Base-by-base conservation (phyloP, 805 yeast species). In the Yarrowia sp. region DNA sequence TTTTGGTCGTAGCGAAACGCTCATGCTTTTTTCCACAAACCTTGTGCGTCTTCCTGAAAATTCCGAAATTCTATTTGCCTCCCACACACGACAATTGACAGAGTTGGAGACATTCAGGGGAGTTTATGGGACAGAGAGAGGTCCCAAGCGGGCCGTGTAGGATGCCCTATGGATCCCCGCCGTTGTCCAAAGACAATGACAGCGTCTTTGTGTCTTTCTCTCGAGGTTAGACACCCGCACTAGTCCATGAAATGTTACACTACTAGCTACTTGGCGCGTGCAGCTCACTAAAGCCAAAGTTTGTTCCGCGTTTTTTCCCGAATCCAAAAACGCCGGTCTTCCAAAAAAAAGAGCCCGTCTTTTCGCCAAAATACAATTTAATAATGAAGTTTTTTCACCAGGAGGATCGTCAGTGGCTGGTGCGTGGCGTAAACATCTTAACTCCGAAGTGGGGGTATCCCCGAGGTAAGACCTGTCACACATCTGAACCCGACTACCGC, bases 1-100 rank as follows among this genome's bases (percentile, higher is more conserved):
- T 22, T 22, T 36, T 51, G 38, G 55, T 14, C 31, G 43, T 51
- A 51, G 43, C 58, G 58, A 51, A 51, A 36, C 58, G 58, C 28
- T 51, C 35, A 36, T 51, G 58, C 58, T 51, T 36, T 22, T 33
- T 11, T 1, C 7, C 31, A 8, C 13, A 17, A 36, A 31, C 41
- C n/a, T 18, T 15, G 13, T 15, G 17, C 10, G 22, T 32, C 43
- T 36, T 51, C 58, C 58, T 51, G 7, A 51, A 51, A 51, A 51
- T 51, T 38, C 58, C 58, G 58, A 51, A 28, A 51, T n/a, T 18
- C 15, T 18, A 38, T 36, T 11, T 9, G 14, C 39, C 42, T 6
- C 36, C n/a, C 15, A 43, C 14, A 45, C 50, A 47, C 51, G 38
- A 32, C 38, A 32, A 47, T 32, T 44, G 35, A 31, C 13, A 47